A percentile compares a stretch with the other conserved stretches of the same genome.
These are phyloP conservation scores for Striga asiatica DNA, from an alignment of 257 asterid genomes.

Conservation along the genomic window DNA sequence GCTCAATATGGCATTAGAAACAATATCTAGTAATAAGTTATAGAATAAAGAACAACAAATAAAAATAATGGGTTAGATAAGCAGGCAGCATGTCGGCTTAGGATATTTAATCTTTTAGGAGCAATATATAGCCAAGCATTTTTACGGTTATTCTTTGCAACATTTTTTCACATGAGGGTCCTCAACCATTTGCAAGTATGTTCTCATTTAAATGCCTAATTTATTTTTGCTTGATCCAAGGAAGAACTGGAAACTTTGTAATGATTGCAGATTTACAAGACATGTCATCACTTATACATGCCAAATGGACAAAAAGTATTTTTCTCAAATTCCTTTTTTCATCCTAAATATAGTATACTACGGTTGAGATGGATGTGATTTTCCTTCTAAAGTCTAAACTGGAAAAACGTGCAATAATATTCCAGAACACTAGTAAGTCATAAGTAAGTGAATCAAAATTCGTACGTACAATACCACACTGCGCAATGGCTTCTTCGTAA, in stretches of 20 bases:
- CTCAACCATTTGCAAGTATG: neutral
- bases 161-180: no score
- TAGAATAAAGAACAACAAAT: no score
- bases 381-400: neutral
- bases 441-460: constrained; percentile 2
- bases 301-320: no score
- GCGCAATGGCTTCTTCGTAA: constrained; percentile 81
- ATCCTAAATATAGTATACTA: neutral
- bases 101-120: no score
- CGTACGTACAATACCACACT: constrained; percentile 55
- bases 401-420: constrained; percentile 5
- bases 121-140: no score
- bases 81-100: no score
- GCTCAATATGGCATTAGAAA: no score
- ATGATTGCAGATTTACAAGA: neutral
- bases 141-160: neutral
- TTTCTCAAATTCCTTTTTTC: neutral
- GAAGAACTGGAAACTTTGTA: neutral
- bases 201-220: neutral
- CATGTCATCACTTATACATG: no score
- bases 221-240: neutral
- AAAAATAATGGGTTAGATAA: no score
- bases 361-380: neutral
- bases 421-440: neutral
- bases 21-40: no score